These are phyloP conservation scores for Fragaria nilgerrensis DNA, from an alignment of 306 rosid species.

Conservation along the genomic window DNA sequence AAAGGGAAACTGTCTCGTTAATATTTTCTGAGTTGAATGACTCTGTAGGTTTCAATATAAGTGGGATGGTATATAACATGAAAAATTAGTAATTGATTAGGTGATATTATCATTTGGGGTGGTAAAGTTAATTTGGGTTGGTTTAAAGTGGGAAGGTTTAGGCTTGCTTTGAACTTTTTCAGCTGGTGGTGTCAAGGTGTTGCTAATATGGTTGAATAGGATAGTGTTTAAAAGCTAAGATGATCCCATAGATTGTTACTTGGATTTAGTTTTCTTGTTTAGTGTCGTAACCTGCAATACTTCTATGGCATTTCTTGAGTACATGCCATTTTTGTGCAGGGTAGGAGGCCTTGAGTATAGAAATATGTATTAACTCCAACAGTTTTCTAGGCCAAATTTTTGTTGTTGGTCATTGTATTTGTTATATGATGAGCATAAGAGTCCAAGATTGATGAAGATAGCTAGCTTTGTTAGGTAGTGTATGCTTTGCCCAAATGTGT, in stretches of 20 bases:
- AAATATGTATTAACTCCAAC: not conserved
- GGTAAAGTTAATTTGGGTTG: too few relatives aligned
- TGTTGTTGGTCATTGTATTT: not conserved
- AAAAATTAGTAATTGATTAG: not conserved
- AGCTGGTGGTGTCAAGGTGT: not conserved
- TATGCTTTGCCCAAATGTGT: slow-evolving; percentile 23
- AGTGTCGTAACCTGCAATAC: not conserved
- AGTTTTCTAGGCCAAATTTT: not conserved
- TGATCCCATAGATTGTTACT: not conserved
- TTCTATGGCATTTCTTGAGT: not conserved
- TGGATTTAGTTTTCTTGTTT: not conserved
- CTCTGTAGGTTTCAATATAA: not conserved
- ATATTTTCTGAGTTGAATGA: too few relatives aligned
- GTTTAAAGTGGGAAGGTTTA: not conserved
- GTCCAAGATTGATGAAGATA: slow-evolving; percentile 1
- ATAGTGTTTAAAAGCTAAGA: not conserved
- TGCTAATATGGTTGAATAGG: not conserved
- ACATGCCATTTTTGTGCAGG: not conserved
- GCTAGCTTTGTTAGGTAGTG: slow-evolving; percentile 7
- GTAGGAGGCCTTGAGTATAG: too few relatives aligned
- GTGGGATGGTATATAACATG: not conserved
- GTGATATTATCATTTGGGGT: not conserved
- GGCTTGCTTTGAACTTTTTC: not conserved
- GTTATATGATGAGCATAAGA: not conserved
- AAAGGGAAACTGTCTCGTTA: too few relatives aligned